Base-by-base conservation (phyloP, 169 alveolate species). In the Cryptosporidium muris region DNA sequence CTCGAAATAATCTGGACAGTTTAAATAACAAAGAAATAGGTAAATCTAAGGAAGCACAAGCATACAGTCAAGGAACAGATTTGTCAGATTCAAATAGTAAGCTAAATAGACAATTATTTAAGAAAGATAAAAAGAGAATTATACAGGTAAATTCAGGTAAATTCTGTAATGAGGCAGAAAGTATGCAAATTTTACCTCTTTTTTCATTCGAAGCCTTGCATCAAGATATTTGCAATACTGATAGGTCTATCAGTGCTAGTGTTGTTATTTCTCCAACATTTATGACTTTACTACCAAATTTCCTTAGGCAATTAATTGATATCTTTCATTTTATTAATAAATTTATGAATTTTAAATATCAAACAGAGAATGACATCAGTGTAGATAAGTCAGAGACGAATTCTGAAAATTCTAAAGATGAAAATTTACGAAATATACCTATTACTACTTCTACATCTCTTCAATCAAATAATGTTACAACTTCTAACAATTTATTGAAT, bases 191-290 rank as follows among this genome's bases (percentile, higher is more conserved):
- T 16, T 58, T 74, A 11, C 85, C 85, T 8, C 54, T 74, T n/a
- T 42, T 74, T 49, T 45, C 67, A 14, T 54, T 74, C 3, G 43
- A 45, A 43, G 60, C 74, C 25, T 58, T 58, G n/a, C 68, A 74
- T 25, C 34, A 58, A 12, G 11, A 38, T 45, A 14, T 56, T 2
- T 66, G 51, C 2, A 60, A 11, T 49, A 11, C 51, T 38, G 8
- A 25, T 5, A 47, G 74, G 36, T 63, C 67, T 25, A 74, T 74
- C 7, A 54, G 34, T 3, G 45, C 60, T 2, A 64, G 60, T 25
- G 60, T 74, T 9, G 45, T 48, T 14, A 74, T 58, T 37, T 74
- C 85, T 8, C 85, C 85, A 40, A 74, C 85, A 14, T 74, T 74
- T 45, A 11, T 74, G 34, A 58, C 85, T 14, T 16, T 74, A 11